Percentiles rank a stretch among this genome's conserved stretches.
Conservation (phyloP, 352 stramenopile species). For the Thalassiosira mediterranea region DNA sequence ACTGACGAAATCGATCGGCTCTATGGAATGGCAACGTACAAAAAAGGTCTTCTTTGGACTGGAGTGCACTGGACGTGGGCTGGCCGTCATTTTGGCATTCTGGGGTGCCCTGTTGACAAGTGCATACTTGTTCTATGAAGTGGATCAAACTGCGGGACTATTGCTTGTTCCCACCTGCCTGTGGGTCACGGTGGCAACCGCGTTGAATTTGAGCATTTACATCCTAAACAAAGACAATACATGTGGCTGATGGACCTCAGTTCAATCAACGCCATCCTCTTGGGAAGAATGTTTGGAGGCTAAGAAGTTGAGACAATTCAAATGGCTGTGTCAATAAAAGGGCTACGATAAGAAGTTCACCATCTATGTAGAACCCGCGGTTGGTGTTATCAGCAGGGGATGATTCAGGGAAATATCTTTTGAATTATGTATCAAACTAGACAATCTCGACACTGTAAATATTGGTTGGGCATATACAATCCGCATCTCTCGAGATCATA, state of each 20-base stretch:
- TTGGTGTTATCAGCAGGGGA: too few relatives aligned
- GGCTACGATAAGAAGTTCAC: too few relatives aligned
- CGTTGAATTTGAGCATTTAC: slow-evolving; percentile 75
- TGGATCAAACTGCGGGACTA: slow-evolving; percentile 58
- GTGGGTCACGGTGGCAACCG: slow-evolving; percentile 74
- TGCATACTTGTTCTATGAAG: slow-evolving; percentile 60
- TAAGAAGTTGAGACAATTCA: too few relatives aligned
- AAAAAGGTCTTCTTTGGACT: slow-evolving; percentile 66
- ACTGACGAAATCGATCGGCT: too few relatives aligned
- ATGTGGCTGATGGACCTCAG: not conserved
- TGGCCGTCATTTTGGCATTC: slow-evolving; percentile 65
- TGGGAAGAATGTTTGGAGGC: not conserved
- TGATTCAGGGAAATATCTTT: too few relatives aligned
- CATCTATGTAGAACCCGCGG: too few relatives aligned
- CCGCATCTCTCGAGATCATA: too few relatives aligned
- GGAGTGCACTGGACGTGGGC: slow-evolving; percentile 56
- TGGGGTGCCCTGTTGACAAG: slow-evolving; percentile 53
- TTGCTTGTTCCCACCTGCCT: slow-evolving; percentile 71
- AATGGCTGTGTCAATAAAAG: too few relatives aligned
- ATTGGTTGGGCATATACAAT: too few relatives aligned
- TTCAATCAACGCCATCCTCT: not conserved
- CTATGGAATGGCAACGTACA: not conserved
- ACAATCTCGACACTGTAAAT: too few relatives aligned
- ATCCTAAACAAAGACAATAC: slow-evolving; percentile 45
- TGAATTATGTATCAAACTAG: too few relatives aligned